Evolutionary conservation across 1,284 basidiomycete species (phyloP).

Genomic region (Papiliotrema terrestris): DNA sequence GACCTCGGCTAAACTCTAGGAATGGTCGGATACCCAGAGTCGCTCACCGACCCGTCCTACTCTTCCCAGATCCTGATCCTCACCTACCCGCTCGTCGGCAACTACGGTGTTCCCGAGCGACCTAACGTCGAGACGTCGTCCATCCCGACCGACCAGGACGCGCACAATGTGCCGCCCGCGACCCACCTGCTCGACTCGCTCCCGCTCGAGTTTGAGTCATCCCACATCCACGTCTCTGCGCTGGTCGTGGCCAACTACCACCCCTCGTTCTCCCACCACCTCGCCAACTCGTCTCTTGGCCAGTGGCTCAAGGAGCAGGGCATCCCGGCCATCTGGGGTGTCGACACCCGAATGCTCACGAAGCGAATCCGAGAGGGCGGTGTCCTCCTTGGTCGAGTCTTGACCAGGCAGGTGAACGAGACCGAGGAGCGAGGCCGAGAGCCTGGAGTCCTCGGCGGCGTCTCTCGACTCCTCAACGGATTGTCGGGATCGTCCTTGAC

Average conservation of each 20-base stretch:
- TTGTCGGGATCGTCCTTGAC: conserved; percentile 27
- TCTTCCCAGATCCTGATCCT: conserved; percentile 96
- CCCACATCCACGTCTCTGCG: conserved; percentile 86
- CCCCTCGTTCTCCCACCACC: conserved; percentile 91
- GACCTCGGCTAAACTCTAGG: conserved; percentile 55
- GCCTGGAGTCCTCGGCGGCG: conserved; percentile 39
- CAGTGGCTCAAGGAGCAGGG: conserved; percentile 94
- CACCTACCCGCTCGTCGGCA: conserved; percentile 95
- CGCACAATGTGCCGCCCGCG: conserved; percentile 43
- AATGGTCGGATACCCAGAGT: conserved; percentile 99
- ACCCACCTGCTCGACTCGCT: conserved; percentile 57
- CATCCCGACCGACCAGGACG: conserved; percentile 41
- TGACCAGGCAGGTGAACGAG: conserved; percentile 55
- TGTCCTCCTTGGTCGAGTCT: conserved; percentile 80
- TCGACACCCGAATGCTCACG: conserved; percentile 95
- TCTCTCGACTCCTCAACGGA: conserved; percentile 47
- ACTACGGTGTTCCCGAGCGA: conserved; percentile 95
- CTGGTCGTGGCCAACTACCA: conserved; percentile 93
- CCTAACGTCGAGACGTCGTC: conserved; percentile 48
- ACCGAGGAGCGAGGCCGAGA: conserved; percentile 25
- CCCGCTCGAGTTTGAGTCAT: conserved; percentile 86
- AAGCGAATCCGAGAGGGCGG: conserved; percentile 95
- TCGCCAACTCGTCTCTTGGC: conserved; percentile 82
- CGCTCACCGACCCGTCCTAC: conserved; percentile 97
- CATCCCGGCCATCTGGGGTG: conserved; percentile 91